These are phyloP conservation scores for Penicillium sp. DNA, from an alignment of 2,329 filamentous ascomycete genomes.

Conservation along the genomic window DNA sequence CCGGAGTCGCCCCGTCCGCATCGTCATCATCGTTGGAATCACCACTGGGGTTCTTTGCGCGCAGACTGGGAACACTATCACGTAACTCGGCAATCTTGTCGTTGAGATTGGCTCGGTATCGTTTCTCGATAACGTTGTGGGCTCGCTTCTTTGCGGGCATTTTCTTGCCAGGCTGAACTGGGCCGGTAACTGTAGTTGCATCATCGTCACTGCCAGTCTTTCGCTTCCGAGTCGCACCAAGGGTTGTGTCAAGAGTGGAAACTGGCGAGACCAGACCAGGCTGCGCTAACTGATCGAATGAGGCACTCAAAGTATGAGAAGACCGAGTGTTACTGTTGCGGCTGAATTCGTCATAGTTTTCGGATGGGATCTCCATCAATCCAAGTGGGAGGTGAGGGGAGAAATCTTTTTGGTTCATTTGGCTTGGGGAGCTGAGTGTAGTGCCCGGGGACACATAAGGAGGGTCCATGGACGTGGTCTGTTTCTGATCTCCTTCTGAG, in stretches of 20 bases:
- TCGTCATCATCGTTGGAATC: slow-evolving; percentile 61
- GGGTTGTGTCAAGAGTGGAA: slow-evolving; percentile 31
- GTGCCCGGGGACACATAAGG: slow-evolving; percentile 26
- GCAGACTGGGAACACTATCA: slow-evolving; percentile 84
- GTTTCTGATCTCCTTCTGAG: slow-evolving; percentile 25
- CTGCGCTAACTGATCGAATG: slow-evolving; percentile 1
- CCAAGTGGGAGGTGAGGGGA: slow-evolving; percentile 31
- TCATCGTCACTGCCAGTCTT: slow-evolving; percentile 59
- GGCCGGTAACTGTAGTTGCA: slow-evolving; percentile 27
- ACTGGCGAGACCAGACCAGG: slow-evolving; percentile 24
- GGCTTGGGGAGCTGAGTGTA: slow-evolving; percentile 19
- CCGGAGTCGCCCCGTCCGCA: slow-evolving; percentile 72
- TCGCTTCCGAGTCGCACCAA: slow-evolving; percentile 53
- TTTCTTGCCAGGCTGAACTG: slow-evolving; percentile 43
- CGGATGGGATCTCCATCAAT: slow-evolving; percentile 26
- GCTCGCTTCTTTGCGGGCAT: slow-evolving; percentile 79
- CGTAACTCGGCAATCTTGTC: slow-evolving; percentile 91
- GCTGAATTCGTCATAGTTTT: slow-evolving; percentile 7
- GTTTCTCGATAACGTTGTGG: slow-evolving; percentile 97
- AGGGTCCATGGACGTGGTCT: slow-evolving; percentile 20
- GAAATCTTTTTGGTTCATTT: slow-evolving; percentile 23
- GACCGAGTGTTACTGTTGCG: slow-evolving; percentile 1
- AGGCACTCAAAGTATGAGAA: slow-evolving; percentile 5
- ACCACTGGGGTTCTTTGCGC: slow-evolving; percentile 56
- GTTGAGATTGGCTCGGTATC: slow-evolving; percentile 92